Percentiles rank a stretch among this genome's conserved stretches.
Conservation (phyloP, 768 basidiomycete genomes). For the Naematelia aurantialba region DNA sequence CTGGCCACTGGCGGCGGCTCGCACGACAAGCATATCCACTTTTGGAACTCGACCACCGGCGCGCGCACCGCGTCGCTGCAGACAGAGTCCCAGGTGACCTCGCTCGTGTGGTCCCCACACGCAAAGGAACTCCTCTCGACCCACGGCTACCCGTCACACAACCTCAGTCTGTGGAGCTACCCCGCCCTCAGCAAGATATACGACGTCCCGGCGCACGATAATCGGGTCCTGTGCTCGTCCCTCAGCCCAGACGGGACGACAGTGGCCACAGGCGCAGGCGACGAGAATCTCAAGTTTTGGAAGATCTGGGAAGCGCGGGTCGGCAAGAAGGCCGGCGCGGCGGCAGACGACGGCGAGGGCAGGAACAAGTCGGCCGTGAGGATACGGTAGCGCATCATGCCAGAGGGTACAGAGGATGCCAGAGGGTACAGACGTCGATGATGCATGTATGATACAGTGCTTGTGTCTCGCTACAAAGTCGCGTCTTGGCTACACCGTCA, state of each 20-base stretch:
- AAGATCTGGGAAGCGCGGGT: constrained; percentile 53
- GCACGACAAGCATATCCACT: constrained; percentile 64
- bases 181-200: constrained; percentile 76
- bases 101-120: constrained; percentile 79
- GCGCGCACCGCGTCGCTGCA: constrained; percentile 81
- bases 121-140: constrained; percentile 86
- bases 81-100: constrained; percentile 88
- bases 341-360: constrained; percentile 8
- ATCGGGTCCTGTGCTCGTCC: constrained; percentile 78
- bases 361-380: not conserved
- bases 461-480: no score
- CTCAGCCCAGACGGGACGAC: constrained; percentile 85
- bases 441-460: no score
- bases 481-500: no score
- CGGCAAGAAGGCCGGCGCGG: constrained; percentile 39
- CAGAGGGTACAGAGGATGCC: no score
- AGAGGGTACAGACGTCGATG: no score
- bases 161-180: constrained; percentile 57
- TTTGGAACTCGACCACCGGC: constrained; percentile 60
- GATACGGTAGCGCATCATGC: not conserved
- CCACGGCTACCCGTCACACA: constrained; percentile 76
- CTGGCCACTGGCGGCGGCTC: constrained; percentile 94
- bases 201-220: constrained; percentile 91
- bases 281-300: constrained; percentile 98
- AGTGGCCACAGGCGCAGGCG: constrained; percentile 84